Conservation (phyloP, 805 yeast species). For the Myxozyma monticola region DNA sequence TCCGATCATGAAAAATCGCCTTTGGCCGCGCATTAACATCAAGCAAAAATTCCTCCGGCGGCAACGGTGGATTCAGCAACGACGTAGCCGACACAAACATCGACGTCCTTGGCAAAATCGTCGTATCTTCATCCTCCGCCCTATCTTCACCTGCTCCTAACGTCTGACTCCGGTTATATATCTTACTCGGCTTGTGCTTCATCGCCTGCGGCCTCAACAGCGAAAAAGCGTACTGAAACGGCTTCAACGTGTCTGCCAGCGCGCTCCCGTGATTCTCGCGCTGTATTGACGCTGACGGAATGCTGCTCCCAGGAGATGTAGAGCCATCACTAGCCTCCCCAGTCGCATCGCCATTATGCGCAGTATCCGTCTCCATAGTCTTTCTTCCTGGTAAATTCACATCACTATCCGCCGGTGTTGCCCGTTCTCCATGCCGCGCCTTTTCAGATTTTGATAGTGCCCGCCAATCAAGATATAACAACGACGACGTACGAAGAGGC, state of each 20-base stretch:
- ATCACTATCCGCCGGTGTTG: not conserved
- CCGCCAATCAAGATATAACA: slow-evolving; percentile 81
- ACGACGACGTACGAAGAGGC: slow-evolving; percentile 82
- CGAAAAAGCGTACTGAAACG: slow-evolving; percentile 33
- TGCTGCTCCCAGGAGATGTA: not conserved
- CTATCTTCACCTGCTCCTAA: slow-evolving; percentile 13
- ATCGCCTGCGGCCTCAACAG: slow-evolving; percentile 37
- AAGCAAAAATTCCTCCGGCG: slow-evolving; percentile 62
- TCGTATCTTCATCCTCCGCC: slow-evolving; percentile 26
- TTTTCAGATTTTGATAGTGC: slow-evolving; percentile 58
- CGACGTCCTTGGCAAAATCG: slow-evolving; percentile 61
- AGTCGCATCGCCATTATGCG: not conserved
- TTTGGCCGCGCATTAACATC: slow-evolving; percentile 66
- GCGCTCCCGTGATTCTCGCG: too few species aligned
- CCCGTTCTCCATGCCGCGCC: slow-evolving; percentile 34
- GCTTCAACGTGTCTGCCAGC: slow-evolving; percentile 5
- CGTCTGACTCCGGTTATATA: slow-evolving; percentile 36
- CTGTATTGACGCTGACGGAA: not conserved
- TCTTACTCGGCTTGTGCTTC: slow-evolving; percentile 33
- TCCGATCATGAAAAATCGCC: slow-evolving; percentile 77
- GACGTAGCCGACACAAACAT: slow-evolving; percentile 76
- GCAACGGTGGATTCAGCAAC: slow-evolving; percentile 77
- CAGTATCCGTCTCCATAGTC: too few species aligned
- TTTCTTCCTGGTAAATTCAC: too few species aligned
- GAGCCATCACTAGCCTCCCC: not conserved